Evolutionary conservation across 75 land plant genomes (phyloP).

Genomic region (Cupressus sempervirens): DNA sequence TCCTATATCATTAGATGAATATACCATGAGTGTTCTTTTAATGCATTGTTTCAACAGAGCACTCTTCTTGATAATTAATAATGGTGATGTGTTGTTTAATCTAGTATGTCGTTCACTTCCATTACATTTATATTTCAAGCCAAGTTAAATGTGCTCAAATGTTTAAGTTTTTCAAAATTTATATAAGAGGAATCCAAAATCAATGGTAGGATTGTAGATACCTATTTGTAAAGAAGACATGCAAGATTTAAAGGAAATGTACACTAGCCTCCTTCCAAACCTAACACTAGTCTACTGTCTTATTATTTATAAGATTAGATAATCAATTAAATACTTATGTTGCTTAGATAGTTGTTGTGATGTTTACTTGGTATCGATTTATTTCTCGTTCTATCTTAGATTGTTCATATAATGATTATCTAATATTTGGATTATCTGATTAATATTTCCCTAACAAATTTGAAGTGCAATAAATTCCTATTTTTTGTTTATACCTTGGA

Average conservation of each 20-base stretch:
- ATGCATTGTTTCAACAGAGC: neutral
- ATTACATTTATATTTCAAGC: neutral
- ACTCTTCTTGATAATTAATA: neutral
- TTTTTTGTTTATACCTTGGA: neutral
- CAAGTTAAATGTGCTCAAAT: neutral
- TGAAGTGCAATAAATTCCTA: neutral
- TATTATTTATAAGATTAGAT: no score
- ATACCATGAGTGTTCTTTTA: neutral
- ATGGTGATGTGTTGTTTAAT: neutral
- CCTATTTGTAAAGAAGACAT: neutral
- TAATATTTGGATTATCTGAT: neutral
- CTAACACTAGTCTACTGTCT: no score
- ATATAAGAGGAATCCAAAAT: neutral
- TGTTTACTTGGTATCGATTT: neutral
- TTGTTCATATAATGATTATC: neutral
- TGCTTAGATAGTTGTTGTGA: neutral
- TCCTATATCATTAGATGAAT: neutral
- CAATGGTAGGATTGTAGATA: neutral
- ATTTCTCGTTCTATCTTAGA: neutral
- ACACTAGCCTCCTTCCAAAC: neutral
- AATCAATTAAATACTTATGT: neutral
- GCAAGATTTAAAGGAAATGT: neutral
- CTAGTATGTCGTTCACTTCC: neutral
- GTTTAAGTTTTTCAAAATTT: neutral
- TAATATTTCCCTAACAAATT: neutral